Evolutionary conservation across 2,329 filamentous ascomycete genomes (phyloP), one percentile per base, ranked within the genome.

Genomic region (Trichoderma koningii): DNA sequence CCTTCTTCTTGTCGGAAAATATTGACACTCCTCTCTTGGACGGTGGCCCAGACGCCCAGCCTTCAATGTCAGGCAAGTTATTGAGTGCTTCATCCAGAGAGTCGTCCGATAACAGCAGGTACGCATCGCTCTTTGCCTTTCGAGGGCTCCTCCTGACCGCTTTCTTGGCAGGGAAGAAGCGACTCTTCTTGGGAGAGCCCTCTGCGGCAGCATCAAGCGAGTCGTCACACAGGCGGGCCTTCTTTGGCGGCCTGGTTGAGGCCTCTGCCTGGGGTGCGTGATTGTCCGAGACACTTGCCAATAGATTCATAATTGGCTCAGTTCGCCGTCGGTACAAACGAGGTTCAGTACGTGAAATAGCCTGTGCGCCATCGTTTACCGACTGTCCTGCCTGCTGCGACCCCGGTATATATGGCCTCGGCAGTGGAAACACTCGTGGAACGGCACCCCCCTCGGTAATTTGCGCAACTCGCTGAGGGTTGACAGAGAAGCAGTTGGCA

Each of bases 391-490:
- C 66, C 26, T n/a, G 71, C 50, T 62, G 74, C 34, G 73, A 69
- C 5, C 75, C 76, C 3, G 82, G 79, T 26, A 87, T 69, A 67
- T 87, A 87, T 1, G 85, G 85, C 47, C 85, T 77, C 0, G 85
- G 85, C 7, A 87, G 76, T 3, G 85, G 85, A 66, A 85, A 87
- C 0, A 87, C 83, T 1, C 85, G 80, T 2, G 85, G 82, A 5
- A 81, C 80, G 41, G 81, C 72, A 3, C 80, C 83, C 64, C 81
- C 80, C 26, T 80, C 76, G 0, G 83, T 84, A 63, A 84, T 74
- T 62, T 76, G 77, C n/a, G 80, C 77, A 66, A 83, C 75, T 66
- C 79, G 76, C 30, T 81, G 73, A 15, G 80, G 76, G 65, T 87
- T 82, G 14, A 85, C 77, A 15, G 80, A 76, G 69, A 87, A 87